Conservation (phyloP, 495 filamentous ascomycete genomes). For the Massariosphaeria phaeospora region DNA sequence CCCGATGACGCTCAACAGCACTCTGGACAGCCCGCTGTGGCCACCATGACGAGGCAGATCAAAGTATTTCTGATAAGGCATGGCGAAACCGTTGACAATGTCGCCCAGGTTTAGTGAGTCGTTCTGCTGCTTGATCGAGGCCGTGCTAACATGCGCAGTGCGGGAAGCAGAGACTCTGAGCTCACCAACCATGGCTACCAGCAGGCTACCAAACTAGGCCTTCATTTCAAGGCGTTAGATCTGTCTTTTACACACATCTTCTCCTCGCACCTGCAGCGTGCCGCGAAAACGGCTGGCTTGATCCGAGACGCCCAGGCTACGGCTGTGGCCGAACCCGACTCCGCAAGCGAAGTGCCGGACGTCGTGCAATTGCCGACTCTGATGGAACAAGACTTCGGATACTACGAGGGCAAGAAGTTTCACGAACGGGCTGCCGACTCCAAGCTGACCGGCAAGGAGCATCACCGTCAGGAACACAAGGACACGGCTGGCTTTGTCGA, state of each 20-base stretch:
- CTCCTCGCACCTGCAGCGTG: slow-evolving; percentile 73
- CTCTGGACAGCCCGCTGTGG: background rate
- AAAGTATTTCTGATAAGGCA: slow-evolving; percentile 75
- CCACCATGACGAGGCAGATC: slow-evolving; percentile 44
- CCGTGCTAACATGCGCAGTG: slow-evolving; percentile 52
- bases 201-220: slow-evolving; percentile 62
- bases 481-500: slow-evolving; percentile 44
- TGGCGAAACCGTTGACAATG: slow-evolving; percentile 84
- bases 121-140: too few species aligned
- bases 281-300: slow-evolving; percentile 63
- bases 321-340: background rate
- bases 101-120: slow-evolving; percentile 66
- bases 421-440: slow-evolving; percentile 12
- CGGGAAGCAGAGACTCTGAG: slow-evolving; percentile 70
- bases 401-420: slow-evolving; percentile 55
- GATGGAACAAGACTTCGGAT: slow-evolving; percentile 69
- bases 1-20: slow-evolving; percentile 2
- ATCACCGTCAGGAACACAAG: slow-evolving; percentile 23
- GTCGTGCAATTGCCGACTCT: slow-evolving; percentile 52
- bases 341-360: slow-evolving; percentile 14
- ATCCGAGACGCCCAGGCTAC: slow-evolving; percentile 51
- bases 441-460: slow-evolving; percentile 26
- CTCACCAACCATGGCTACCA: slow-evolving; percentile 78
- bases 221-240: slow-evolving; percentile 50
- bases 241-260: slow-evolving; percentile 59